phyloP scores from a whole-genome alignment of 139 green algal genomes.

The Chloropicon primus region DNA sequence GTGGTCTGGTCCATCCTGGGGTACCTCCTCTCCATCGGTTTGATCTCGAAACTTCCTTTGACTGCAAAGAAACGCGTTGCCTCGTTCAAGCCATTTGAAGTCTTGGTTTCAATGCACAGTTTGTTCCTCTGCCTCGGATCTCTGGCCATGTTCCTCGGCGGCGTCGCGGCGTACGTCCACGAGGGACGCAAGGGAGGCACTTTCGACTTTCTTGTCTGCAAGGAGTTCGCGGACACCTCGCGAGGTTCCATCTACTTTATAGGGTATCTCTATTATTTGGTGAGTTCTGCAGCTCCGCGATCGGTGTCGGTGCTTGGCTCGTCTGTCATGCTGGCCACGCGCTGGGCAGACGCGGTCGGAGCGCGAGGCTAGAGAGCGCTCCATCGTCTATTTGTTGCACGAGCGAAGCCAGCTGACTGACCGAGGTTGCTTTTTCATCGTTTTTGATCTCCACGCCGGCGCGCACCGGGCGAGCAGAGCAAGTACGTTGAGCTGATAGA shows the following conservation, averaged over 20 bases:
- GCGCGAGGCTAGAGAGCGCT: neutral
- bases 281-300: constrained; percentile 25
- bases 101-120: constrained; percentile 18
- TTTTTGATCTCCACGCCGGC: constrained; percentile 10
- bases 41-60: neutral
- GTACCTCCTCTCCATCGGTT: neutral
- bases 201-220: constrained; percentile 1
- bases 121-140: constrained; percentile 22
- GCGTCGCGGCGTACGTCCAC: neutral
- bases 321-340: neutral
- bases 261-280: neutral
- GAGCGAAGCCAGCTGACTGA: neutral
- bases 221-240: neutral
- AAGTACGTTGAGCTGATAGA: constrained; percentile 45
- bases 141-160: constrained; percentile 18
- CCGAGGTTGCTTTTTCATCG: neutral
- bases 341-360: neutral
- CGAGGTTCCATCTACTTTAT: neutral
- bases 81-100: neutral
- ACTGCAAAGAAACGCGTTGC: neutral
- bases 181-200: neutral
- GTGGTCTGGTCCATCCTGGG: too few relatives aligned
- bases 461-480: constrained; percentile 30
- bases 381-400: neutral
- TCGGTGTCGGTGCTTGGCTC: neutral